Percentiles rank a stretch among this genome's conserved stretches.
Evolutionary conservation across 768 basidiomycete species (phyloP).

Genomic region (Psilocybe cubensis): DNA sequence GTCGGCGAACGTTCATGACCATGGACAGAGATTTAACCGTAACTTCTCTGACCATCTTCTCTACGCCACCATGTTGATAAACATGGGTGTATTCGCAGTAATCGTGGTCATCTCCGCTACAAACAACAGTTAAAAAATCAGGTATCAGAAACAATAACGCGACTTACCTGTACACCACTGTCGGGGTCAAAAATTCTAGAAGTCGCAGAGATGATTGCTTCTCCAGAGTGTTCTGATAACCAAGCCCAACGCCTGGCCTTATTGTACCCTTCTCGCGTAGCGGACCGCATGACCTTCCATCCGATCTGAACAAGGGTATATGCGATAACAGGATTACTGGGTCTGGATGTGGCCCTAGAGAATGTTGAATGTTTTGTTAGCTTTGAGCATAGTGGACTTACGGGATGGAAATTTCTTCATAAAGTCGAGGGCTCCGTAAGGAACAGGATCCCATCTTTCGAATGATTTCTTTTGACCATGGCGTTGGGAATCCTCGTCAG

Average conservation of each 20-base stretch:
- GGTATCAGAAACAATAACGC: neutral
- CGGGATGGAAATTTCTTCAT: slow-evolving; percentile 45
- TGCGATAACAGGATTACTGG: slow-evolving; percentile 82
- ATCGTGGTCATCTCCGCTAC: slow-evolving; percentile 93
- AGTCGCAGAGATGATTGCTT: slow-evolving; percentile 68
- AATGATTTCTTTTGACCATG: slow-evolving; percentile 41
- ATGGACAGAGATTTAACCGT: slow-evolving; percentile 91
- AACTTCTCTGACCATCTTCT: slow-evolving; percentile 62
- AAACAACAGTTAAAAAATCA: slow-evolving; percentile 11
- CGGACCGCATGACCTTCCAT: slow-evolving; percentile 73
- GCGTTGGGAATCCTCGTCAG: slow-evolving; percentile 72
- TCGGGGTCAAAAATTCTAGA: slow-evolving; percentile 64
- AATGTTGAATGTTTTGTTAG: neutral
- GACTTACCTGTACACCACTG: slow-evolving; percentile 73
- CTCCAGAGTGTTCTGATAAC: slow-evolving; percentile 86
- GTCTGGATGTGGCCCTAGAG: slow-evolving; percentile 33
- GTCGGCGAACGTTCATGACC: slow-evolving; percentile 81
- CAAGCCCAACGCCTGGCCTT: slow-evolving; percentile 71
- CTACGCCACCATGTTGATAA: slow-evolving; percentile 24
- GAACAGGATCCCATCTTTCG: slow-evolving; percentile 50
- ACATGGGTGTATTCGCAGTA: slow-evolving; percentile 77
- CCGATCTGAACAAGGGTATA: slow-evolving; percentile 83
- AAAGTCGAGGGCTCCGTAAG: slow-evolving; percentile 57
- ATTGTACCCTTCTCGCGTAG: slow-evolving; percentile 77
- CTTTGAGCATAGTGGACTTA: slow-evolving; percentile 18